Conservation (phyloP, 192 early-diverging fungal species). For the Rhizoclosmatium globosum region DNA sequence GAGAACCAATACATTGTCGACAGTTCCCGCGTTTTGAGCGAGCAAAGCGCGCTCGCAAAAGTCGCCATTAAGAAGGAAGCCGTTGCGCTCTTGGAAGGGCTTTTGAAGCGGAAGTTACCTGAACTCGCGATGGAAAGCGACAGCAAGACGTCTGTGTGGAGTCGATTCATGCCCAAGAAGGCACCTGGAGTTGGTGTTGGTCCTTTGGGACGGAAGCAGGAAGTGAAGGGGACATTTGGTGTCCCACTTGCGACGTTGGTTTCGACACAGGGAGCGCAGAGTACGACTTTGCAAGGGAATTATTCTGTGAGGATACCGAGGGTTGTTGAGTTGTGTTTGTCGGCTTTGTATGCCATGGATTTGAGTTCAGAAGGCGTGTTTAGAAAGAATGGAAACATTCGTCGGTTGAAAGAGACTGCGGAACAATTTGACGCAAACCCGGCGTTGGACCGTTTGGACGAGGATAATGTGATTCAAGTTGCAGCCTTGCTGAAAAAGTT, state of each 20-base stretch:
- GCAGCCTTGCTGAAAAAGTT: conserved; percentile 97
- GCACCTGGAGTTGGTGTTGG: background rate
- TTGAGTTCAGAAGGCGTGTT: conserved; percentile 95
- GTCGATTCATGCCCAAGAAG: background rate
- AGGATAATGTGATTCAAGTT: conserved; percentile 85
- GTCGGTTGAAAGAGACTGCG: conserved; percentile 83
- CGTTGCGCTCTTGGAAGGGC: conserved; percentile 74
- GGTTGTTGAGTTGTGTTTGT: conserved; percentile 85
- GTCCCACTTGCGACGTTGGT: conserved; percentile 85
- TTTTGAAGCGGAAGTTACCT: conserved; percentile 61
- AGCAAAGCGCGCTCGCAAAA: conserved; percentile 80
- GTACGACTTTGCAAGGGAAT: background rate
- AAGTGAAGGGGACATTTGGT: conserved; percentile 84
- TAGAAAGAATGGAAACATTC: conserved; percentile 97
- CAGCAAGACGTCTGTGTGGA: conserved; percentile 82
- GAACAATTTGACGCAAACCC: conserved; percentile 89
- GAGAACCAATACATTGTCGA: background rate
- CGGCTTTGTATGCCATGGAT: conserved; percentile 76
- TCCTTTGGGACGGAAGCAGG: background rate
- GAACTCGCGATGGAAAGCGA: conserved; percentile 48
- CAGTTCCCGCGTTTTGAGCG: conserved; percentile 31
- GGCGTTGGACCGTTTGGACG: conserved; percentile 35
- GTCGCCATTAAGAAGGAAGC: conserved; percentile 88
- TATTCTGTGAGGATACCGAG: conserved; percentile 77
- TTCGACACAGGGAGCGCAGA: conserved; percentile 76